These are phyloP conservation scores for Arxiozyma bovina DNA, from an alignment of 1,139 yeast genomes.

Conservation along the genomic window DNA sequence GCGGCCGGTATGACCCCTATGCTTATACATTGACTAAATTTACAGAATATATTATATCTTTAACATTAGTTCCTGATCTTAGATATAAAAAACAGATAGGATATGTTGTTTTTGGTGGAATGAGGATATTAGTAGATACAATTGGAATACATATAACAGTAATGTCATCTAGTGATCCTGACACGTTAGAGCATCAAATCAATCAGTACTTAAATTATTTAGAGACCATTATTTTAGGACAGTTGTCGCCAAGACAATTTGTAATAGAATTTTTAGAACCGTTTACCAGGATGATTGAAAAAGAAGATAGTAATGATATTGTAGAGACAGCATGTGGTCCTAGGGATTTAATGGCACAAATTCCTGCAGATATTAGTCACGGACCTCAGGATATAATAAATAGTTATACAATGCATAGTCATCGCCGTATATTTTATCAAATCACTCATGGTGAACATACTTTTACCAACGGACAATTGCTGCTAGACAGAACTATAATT, in stretches of 20 bases:
- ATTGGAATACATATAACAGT: slow-evolving; percentile 50
- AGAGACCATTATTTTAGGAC: slow-evolving; percentile 25
- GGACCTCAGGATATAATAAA: slow-evolving; percentile 26
- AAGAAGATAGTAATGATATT: neutral
- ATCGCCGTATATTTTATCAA: slow-evolving; percentile 42
- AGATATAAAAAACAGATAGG: slow-evolving; percentile 51
- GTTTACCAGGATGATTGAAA: neutral
- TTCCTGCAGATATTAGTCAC: slow-evolving; percentile 32
- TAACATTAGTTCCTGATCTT: slow-evolving; percentile 38
- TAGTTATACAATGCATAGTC: slow-evolving; percentile 32
- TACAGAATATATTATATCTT: slow-evolving; percentile 38
- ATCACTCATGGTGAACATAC: slow-evolving; percentile 38
- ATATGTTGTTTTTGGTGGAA: slow-evolving; percentile 47
- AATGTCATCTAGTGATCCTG: slow-evolving; percentile 39
- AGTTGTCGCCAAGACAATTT: slow-evolving; percentile 33
- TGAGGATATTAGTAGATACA: slow-evolving; percentile 41
- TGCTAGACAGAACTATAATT: slow-evolving; percentile 29
- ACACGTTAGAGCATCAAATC: slow-evolving; percentile 36
- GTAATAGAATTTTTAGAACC: slow-evolving; percentile 32
- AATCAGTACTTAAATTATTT: slow-evolving; percentile 40
- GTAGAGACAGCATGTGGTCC: slow-evolving; percentile 30
- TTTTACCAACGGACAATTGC: slow-evolving; percentile 35
- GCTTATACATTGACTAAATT: slow-evolving; percentile 38
- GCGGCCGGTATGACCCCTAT: slow-evolving; percentile 34
- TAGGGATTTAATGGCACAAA: slow-evolving; percentile 33